Base-by-base conservation (phyloP, 305 asterid species). In the Rubia balearica region DNA sequence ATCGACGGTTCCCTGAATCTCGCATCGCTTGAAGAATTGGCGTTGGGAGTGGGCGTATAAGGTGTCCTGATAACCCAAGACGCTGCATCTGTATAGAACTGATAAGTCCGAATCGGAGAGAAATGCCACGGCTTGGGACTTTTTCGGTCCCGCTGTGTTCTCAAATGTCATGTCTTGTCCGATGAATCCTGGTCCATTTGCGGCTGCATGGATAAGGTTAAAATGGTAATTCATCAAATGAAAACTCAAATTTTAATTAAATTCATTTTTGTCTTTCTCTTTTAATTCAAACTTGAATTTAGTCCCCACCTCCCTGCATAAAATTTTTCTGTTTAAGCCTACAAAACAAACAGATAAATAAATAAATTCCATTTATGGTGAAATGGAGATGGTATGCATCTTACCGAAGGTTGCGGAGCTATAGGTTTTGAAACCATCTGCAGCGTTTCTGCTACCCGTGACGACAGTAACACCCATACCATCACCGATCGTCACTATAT, bases 81-180 rank as follows among this genome's bases (percentile, higher is more conserved):
- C 48, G 30, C 86, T 80, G 17, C 96, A 89, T 16, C 94, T 88
- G 71, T 76, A 86, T 3, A 93, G 16, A 11, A 88, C 97, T 0
- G 98, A 89, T 0, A 86, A 77, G 74, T 93, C 97, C 0, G 98
- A 89, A 60, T 90, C 96, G 0, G 97, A 89, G 0, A 95, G 84
- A 70, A 85, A 93, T 3, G 97, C 96, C 0, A 93, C 98, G 0
- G 98, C 97, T 46, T 93, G 98, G 77, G 89, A 92, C 75, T 88
- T 92, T 38, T 81, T 81, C 0, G 98, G 90, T 40, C 98, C 98
- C 0, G 98, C 91, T 0, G 91, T 85, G 94, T 93, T 93, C 84
- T 93, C 90, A 66, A 90, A 87, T 22, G 94, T 89, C 56, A 93
- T 78, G 83, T 88, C 96, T 11, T 90, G 79, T 9, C 94, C 98